Conservation (phyloP, 257 asterid species). For the Ajuga chamaepitys region DNA sequence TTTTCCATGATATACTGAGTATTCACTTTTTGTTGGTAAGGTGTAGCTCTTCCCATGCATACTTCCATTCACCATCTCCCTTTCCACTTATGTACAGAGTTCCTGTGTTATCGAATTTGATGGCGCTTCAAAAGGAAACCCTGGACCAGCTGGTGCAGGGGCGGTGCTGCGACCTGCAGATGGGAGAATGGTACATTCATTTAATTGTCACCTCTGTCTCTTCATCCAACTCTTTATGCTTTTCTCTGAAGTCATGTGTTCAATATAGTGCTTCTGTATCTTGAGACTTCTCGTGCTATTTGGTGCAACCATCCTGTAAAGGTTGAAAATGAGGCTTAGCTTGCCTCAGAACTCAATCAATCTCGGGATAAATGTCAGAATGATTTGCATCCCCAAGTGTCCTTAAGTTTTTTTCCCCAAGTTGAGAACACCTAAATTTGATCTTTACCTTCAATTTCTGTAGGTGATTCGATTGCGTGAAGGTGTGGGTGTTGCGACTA, state of each 20-base stretch:
- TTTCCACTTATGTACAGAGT: slow-evolving; percentile 34
- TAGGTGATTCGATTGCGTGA: slow-evolving; percentile 82
- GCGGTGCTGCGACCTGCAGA: slow-evolving; percentile 72
- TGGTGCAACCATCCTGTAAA: not conserved
- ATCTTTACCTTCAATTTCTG: not conserved
- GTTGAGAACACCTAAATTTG: not conserved
- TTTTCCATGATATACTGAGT: too few relatives aligned
- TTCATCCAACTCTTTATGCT: not conserved
- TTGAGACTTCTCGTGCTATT: not conserved
- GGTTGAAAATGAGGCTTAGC: not conserved
- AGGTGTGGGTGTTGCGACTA: slow-evolving; percentile 87
- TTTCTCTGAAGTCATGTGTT: not conserved
- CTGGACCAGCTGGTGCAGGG: slow-evolving; percentile 96
- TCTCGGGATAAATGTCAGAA: not conserved
- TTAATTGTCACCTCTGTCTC: not conserved
- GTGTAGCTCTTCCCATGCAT: slow-evolving; percentile 3
- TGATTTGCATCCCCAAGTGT: not conserved
- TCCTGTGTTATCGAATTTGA: slow-evolving; percentile 78
- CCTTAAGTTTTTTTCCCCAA: not conserved
- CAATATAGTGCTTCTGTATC: not conserved
- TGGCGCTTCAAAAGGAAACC: slow-evolving; percentile 96
- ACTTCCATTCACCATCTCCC: slow-evolving; percentile 18
- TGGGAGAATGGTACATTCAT: slow-evolving; percentile 74
- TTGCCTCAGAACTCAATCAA: not conserved
- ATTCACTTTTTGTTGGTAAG: too few relatives aligned